phyloP scores from a whole-genome alignment of 2,329 filamentous ascomycete species.

The Emmonsia crescens region DNA sequence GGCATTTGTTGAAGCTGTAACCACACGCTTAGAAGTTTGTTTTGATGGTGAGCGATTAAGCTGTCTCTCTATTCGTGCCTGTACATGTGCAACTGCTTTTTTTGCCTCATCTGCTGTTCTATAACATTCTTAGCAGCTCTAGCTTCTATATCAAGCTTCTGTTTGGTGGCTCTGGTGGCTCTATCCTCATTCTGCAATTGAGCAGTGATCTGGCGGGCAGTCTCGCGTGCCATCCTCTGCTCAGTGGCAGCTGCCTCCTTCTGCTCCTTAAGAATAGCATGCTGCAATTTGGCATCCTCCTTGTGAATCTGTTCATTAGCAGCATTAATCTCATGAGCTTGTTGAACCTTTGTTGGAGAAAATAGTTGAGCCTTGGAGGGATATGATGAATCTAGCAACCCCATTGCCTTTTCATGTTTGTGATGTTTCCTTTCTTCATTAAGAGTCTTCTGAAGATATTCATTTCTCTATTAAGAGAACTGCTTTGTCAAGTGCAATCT shows the following conservation, averaged over 20 bases:
- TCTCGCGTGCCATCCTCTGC: background rate
- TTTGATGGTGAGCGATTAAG: too few species aligned
- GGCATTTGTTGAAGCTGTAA: too few species aligned
- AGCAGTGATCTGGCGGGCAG: background rate
- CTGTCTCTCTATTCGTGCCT: too few species aligned
- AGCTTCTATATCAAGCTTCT: background rate
- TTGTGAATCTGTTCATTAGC: conserved; percentile 1
- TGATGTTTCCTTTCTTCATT: background rate
- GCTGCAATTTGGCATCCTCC: conserved; percentile 3
- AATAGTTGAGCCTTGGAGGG: conserved; percentile 2
- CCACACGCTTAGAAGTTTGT: too few species aligned
- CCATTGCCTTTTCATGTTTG: background rate
- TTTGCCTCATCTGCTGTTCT: too few species aligned
- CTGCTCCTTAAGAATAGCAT: background rate
- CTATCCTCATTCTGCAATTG: background rate
- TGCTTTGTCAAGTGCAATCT: background rate
- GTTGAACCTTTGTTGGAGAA: background rate
- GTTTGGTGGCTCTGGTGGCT: background rate
- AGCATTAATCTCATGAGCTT: background rate
- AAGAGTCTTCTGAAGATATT: background rate
- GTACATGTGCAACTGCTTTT: too few species aligned
- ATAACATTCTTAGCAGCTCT: background rate
- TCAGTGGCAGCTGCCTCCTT: background rate
- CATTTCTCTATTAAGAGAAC: conserved; percentile 1
- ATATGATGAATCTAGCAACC: background rate